Evolutionary conservation across 2,329 filamentous ascomycete species (phyloP).

Genomic region (Aspergillus pseudoterreus): DNA sequence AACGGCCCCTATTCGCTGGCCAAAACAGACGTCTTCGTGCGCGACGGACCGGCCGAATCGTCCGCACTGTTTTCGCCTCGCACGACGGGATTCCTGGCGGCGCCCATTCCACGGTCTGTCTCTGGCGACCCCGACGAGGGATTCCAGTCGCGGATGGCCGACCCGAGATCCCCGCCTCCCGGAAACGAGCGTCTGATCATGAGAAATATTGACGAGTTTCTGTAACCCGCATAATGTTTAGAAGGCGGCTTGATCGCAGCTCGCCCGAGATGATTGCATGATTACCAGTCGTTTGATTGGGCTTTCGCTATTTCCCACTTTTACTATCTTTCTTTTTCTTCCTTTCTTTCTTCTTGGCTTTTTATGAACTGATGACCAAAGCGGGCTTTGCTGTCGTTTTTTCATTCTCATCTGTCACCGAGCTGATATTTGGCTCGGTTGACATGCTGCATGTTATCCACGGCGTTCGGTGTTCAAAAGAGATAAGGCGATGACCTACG

Average conservation of each 20-base stretch:
- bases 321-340: conserved; percentile 13
- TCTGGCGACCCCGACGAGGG: conserved; percentile 18
- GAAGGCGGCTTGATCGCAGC: conserved; percentile 3
- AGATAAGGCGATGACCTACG: conserved; percentile 16
- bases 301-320: conserved; percentile 5
- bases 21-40: conserved; percentile 36
- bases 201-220: conserved; percentile 45
- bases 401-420: conserved; percentile 9
- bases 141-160: conserved; percentile 23
- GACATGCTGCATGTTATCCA: conserved; percentile 14
- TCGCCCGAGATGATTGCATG: conserved; percentile 28
- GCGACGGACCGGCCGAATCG: conserved; percentile 32
- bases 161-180: conserved; percentile 40
- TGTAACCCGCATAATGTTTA: conserved; percentile 26
- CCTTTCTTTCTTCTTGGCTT: conserved; percentile 8
- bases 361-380: conserved; percentile 39
- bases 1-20: conserved; percentile 26
- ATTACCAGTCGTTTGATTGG: conserved; percentile 16
- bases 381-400: conserved; percentile 38
- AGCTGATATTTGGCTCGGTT: conserved; percentile 4
- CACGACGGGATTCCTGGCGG: conserved; percentile 40
- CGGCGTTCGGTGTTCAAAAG: conserved; percentile 30
- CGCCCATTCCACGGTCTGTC: conserved; percentile 34
- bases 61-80: conserved; percentile 44
- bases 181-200: conserved; percentile 39